A percentile compares a stretch with the other conserved stretches of the same genome.
Evolutionary conservation across 352 stramenopile species (phyloP).

Genomic region (Phytophthora pinifolia): DNA sequence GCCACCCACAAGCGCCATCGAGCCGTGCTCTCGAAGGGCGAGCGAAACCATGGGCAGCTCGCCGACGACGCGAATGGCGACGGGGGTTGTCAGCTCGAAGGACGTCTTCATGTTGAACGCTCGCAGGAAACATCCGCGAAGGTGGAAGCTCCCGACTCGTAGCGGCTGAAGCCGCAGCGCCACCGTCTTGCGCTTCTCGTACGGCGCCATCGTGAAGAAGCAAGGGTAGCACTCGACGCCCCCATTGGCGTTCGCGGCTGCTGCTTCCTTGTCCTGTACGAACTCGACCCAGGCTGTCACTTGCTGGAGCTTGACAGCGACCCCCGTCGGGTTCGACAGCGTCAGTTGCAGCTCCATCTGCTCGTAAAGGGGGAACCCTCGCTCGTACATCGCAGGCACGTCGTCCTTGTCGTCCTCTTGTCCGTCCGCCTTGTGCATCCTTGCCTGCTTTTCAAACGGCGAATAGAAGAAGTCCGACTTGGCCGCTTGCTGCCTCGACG

Average conservation of each 20-base stretch:
- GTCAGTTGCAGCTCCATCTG: conserved; percentile 54
- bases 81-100: conserved; percentile 31
- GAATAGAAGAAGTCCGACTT: conserved; percentile 64
- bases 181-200: conserved; percentile 54
- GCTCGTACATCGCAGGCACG: conserved; percentile 33
- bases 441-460: conserved; percentile 56
- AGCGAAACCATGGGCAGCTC: conserved; percentile 50
- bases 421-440: conserved; percentile 9
- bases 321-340: conserved; percentile 67
- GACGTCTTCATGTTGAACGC: conserved; percentile 63
- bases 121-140: conserved; percentile 66
- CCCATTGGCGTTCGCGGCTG: not conserved
- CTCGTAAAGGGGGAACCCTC: conserved; percentile 55
- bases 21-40: conserved; percentile 47
- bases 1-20: conserved; percentile 22
- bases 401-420: conserved; percentile 22
- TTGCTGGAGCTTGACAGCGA: conserved; percentile 66
- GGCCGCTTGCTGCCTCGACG: conserved; percentile 15
- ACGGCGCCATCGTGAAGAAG: conserved; percentile 45
- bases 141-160: conserved; percentile 34
- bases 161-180: conserved; percentile 51
- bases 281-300: conserved; percentile 52
- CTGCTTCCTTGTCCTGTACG: conserved; percentile 6
- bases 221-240: conserved; percentile 63
- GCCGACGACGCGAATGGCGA: conserved; percentile 43